Evolutionary conservation across 2,329 filamentous ascomycete species (phyloP), one percentile per base, ranked within the genome.

Genomic region (Elsinoe necatrix): DNA sequence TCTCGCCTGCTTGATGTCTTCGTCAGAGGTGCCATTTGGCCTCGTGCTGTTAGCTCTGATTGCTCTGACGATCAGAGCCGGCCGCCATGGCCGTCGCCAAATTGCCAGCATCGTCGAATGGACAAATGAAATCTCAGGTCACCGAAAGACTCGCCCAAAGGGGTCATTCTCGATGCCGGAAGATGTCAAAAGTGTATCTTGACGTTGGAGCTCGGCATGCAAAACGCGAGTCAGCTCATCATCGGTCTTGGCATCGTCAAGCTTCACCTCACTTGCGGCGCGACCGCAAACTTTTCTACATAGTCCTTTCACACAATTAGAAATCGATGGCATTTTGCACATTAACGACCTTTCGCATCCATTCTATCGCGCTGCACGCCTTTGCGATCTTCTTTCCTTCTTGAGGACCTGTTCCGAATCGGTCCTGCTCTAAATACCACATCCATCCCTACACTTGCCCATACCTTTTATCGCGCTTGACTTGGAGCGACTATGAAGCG

Each of bases 1-100:
- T 61, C 60, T 56, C 37, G 60, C 60, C 20, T 51, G 48, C 16
- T 59, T 57, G 50, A 61, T 55, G 31, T 60, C 60, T 27, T 62
- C 54, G 12, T 61, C 59, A 29, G 48, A 34, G 4, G 29, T 35
- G 31, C 35, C 35, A 8, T 31, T 2, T 18, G 12, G 43, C 16
- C 12, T 4, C 11, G 11, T 39, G 18, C 48, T 39, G 11, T 6
- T 52, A 9, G 18, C 12, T 14, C 48, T 52, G 29, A 39, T 23
- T 1, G 18, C 9, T 8, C 31, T 3, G 9, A 12, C 6, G 14
- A 25, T 25, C 25, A 52, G 31, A 11, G 8, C 31, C 23, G 31
- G 1, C 6, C 9, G 5, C 4, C 14, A 21, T 37, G 31, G 48
- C 20, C 48, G 18, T 31, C 25, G 12, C 45, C 25, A 50, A 7